These are phyloP conservation scores for Diaporthe sp. DNA, from an alignment of 2,329 filamentous ascomycete genomes.

Conservation along the genomic window DNA sequence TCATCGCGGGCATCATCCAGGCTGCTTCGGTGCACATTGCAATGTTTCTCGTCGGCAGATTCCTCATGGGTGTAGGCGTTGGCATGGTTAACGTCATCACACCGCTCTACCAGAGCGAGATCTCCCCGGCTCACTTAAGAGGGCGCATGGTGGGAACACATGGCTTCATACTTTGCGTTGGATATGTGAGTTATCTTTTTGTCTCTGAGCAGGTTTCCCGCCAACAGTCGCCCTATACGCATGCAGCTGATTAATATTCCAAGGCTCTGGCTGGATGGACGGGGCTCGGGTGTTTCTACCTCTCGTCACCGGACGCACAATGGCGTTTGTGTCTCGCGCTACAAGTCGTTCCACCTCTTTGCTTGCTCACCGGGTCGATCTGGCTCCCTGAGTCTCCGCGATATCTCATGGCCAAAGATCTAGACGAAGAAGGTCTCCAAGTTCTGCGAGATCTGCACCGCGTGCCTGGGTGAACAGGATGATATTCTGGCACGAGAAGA, in stretches of 20 bases:
- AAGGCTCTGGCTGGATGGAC: slow-evolving; percentile 17
- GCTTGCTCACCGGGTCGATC: not conserved
- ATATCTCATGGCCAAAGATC: slow-evolving; percentile 15
- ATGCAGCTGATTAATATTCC: not conserved
- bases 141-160: slow-evolving; percentile 45
- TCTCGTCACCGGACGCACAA: slow-evolving; percentile 8
- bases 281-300: slow-evolving; percentile 4
- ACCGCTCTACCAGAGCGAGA: slow-evolving; percentile 50
- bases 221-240: not conserved
- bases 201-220: not conserved
- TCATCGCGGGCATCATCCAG: not conserved
- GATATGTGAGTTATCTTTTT: not conserved
- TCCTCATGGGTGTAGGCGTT: slow-evolving; percentile 45
- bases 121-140: slow-evolving; percentile 50
- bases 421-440: not conserved
- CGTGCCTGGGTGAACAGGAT: not conserved
- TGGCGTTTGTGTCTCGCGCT: slow-evolving; percentile 11
- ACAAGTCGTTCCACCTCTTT: not conserved
- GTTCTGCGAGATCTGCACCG: not conserved
- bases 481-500: slow-evolving; percentile 5
- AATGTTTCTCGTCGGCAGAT: slow-evolving; percentile 38
- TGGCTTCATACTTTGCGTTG: slow-evolving; percentile 10
- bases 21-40: not conserved
- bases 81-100: slow-evolving; percentile 46
- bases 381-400: slow-evolving; percentile 15